Conservation (phyloP, 2,329 filamentous ascomycete species). For the Fusarium solani-melongenae region DNA sequence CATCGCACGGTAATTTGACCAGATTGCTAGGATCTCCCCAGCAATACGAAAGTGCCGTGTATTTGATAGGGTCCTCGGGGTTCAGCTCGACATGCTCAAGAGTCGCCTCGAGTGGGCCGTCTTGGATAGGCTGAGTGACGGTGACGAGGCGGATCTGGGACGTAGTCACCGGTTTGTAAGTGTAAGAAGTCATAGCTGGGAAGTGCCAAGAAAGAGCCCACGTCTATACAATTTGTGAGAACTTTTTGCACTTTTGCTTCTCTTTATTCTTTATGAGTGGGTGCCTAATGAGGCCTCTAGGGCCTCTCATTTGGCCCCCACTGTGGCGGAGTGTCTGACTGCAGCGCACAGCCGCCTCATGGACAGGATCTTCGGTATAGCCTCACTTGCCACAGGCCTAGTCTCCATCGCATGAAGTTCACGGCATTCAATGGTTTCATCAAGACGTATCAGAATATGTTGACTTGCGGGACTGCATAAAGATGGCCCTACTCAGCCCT, state of each 20-base stretch:
- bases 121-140: neutral
- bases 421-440: neutral
- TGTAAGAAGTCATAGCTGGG: constrained; percentile 11
- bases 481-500: neutral
- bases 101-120: constrained; percentile 5
- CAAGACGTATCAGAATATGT: neutral
- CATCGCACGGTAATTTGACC: constrained; percentile 18
- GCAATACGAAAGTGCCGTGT: constrained; percentile 30
- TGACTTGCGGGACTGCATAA: neutral
- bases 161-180: constrained; percentile 7
- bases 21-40: constrained; percentile 13
- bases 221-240: neutral
- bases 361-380: neutral
- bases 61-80: constrained; percentile 15
- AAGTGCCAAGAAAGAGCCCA: neutral
- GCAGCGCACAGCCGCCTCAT: neutral
- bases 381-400: neutral
- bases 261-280: neutral
- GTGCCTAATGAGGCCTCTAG: neutral
- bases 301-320: neutral
- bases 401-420: neutral
- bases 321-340: neutral
- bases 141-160: constrained; percentile 28
- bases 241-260: neutral
- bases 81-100: constrained; percentile 25